A percentile compares a stretch with the other conserved stretches of the same genome.
These are phyloP conservation scores for Oxyria digyna DNA, from an alignment of 148 eudicot genomes.

Conservation along the genomic window DNA sequence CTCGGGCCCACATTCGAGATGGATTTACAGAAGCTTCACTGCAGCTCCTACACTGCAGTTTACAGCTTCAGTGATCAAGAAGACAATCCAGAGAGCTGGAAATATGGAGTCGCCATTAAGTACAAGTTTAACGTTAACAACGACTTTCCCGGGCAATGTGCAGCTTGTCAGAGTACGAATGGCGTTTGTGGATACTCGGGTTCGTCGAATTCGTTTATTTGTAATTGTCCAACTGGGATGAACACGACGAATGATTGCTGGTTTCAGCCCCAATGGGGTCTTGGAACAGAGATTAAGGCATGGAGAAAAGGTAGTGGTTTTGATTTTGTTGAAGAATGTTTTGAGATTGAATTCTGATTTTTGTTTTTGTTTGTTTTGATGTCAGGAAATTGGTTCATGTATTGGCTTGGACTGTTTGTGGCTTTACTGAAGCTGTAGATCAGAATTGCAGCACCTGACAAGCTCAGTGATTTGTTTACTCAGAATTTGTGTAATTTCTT, in stretches of 20 bases:
- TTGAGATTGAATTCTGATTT: background rate
- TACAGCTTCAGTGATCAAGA: conserved; percentile 47
- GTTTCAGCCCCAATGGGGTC: conserved; percentile 43
- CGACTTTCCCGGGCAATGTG: conserved; percentile 49
- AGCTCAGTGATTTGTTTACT: background rate
- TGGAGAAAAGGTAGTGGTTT: conserved; percentile 17
- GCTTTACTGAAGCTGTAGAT: background rate
- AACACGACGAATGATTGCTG: conserved; percentile 62
- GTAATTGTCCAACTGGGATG: conserved; percentile 61
- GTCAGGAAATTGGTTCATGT: background rate
- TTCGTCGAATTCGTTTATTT: conserved; percentile 31
- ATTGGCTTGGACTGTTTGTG: background rate
- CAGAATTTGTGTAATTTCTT: too few relatives aligned
- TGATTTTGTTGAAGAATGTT: too few relatives aligned
- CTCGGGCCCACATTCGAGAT: conserved; percentile 81
- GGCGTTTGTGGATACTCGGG: conserved; percentile 64
- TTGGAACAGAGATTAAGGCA: conserved; percentile 21
- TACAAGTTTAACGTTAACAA: conserved; percentile 71
- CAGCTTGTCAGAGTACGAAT: conserved; percentile 57
- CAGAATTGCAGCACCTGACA: background rate
- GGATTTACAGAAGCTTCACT: conserved; percentile 56
- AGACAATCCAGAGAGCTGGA: conserved; percentile 46
- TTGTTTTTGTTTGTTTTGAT: too few relatives aligned
- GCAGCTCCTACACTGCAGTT: conserved; percentile 61
- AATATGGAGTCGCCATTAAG: conserved; percentile 60